Evolutionary conservation across 345 rosid species (phyloP), one percentile per base, ranked within the genome.

Genomic region (Anastatica hierochuntica): DNA sequence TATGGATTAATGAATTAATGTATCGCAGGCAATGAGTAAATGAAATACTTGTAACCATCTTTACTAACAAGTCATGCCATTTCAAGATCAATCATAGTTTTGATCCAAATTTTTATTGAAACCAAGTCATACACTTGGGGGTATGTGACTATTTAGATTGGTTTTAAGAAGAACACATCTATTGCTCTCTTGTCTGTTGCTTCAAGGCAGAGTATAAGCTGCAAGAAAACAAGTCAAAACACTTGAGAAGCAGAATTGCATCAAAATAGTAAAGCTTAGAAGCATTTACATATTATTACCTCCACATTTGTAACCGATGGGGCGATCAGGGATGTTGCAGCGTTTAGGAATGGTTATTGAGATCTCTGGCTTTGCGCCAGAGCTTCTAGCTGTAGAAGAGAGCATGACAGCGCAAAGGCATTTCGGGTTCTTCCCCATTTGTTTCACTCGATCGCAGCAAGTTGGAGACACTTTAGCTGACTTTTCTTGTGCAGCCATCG

Each of bases 381-480:
- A 75, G 23, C 67, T 77, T 42, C 70, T 83, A 16, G 94, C 95
- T 3, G 86, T 85, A 34, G 84, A 76, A 2, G 95, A 85, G 31
- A 85, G 90, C 94, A 92, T 85, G 23, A 76, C 94, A 34, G 95
- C 88, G 13, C 94, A 88, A 1, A 88, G 85, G 45, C 96, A 88
- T 63, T 71, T 53, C 0, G 98, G 96, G 48, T 73, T 88, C 67
- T 74, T 78, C 21, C 90, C 95, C 4, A 92, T 75, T 56, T 60
- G 76, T 77, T 69, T 79, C 54, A 92, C 77, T 56, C 77, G 83
- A 39, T 6, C 48, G 51, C 96, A 88, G 75, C 96, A 92, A 62
- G 62, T 72, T 56, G 60, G 14, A 0, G 98, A 83, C 23, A 84
- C 95, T 11, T 73, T 60, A 26, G 81, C 78, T 5, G 69, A 66